phyloP scores from a whole-genome alignment of 495 filamentous ascomycete species.

The Neurospora terricola region DNA sequence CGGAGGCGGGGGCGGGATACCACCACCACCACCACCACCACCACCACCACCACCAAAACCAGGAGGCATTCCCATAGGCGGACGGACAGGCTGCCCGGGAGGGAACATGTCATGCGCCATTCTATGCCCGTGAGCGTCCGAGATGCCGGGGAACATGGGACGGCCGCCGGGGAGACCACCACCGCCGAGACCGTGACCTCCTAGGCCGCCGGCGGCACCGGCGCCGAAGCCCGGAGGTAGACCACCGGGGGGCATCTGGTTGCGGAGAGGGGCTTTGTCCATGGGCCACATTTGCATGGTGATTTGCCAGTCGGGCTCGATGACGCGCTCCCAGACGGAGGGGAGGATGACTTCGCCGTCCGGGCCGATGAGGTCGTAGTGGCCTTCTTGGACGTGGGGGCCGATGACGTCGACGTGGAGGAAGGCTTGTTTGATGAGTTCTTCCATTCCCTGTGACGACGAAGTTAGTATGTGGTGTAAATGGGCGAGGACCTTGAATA shows the following conservation, averaged over 20 bases:
- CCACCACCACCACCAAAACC: not conserved
- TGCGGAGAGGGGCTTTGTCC: conserved; percentile 26
- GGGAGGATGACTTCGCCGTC: conserved; percentile 84
- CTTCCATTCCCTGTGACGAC: conserved; percentile 61
- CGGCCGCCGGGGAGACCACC: not conserved
- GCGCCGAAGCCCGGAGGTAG: conserved; percentile 1
- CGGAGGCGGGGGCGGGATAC: not conserved
- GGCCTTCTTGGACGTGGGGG: conserved; percentile 70
- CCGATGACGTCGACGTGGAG: conserved; percentile 74
- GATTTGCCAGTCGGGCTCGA: conserved; percentile 81
- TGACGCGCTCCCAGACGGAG: conserved; percentile 74
- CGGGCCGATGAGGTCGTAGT: conserved; percentile 76
- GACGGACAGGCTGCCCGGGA: not conserved
- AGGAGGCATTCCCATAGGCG: not conserved
- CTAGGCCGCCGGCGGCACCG: not conserved
- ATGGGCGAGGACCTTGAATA: no score
- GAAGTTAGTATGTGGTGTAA: not conserved
- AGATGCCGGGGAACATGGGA: not conserved
- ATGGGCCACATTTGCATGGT: conserved; percentile 98
- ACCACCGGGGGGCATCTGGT: conserved; percentile 11
- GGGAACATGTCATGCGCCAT: not conserved
- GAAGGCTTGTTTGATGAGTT: conserved; percentile 80
- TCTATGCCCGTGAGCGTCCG: not conserved
- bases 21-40: not conserved
- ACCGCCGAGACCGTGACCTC: not conserved